Evolutionary conservation across 345 rosid genomes (phyloP), one percentile per base, ranked within the genome.

Genomic region (Pelargonium nanum): DNA sequence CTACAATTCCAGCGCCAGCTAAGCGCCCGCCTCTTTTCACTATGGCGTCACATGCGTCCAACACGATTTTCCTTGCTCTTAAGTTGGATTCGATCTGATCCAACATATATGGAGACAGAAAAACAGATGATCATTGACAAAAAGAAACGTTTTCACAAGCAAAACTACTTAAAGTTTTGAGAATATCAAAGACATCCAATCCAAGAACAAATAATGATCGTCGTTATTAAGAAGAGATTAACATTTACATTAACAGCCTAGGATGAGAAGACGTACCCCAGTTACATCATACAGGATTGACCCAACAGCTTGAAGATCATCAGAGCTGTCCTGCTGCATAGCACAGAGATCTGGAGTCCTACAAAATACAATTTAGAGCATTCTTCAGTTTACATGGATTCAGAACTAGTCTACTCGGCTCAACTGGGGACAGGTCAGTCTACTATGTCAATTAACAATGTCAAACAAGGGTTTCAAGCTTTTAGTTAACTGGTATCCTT

Each of bases 1-100:
- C 86, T 1, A 86, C 98, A n/a, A 91, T 81, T 48, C 98, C 95
- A 5, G 95, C 96, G 40, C 96, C 95, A 0, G 96, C 95, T 71
- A 91, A 68, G 40, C 92, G 78, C 2, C 92, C 90, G 26, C 86
- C 92, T 22, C 95, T 80, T 73, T 71, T 81, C 58, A 81, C 85
- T 16, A 91, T 74, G 6, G 89, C 65, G 59, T 85, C 88, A 20
- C 94, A 88, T 6, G 79, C 83, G 64, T 79, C 85, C 32, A 83
- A 12, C 0, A 80, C 88, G 1, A 64, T 69, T 71, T 65, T 84
- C 67, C 90, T 80, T 3, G 67, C 85, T 22, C 65, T 59, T n/a
- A 79, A 23, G 68, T 72, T 61, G 28, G 88, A 34, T 67, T 91
- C 86, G 4, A 77, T 76, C 97, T 88, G 68, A 32, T 44, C 22